These are phyloP conservation scores for Solanum bukasovii DNA, from an alignment of 257 asterid genomes.

Conservation along the genomic window DNA sequence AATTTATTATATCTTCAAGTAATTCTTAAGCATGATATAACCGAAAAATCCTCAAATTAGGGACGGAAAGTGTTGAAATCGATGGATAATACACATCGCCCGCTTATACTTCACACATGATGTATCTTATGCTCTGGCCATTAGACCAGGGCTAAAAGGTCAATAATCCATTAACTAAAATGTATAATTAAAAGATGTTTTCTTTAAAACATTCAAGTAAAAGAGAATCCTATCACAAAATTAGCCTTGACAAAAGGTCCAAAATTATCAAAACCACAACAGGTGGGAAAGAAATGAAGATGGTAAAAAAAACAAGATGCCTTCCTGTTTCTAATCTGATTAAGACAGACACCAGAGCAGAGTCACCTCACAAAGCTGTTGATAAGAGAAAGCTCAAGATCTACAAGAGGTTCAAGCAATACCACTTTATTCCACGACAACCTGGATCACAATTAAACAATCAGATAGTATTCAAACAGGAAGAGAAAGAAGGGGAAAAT, in stretches of 20 bases:
- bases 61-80: neutral
- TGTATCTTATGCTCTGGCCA: neutral
- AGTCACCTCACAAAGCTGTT: neutral
- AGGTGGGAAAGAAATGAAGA: neutral
- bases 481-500: neutral
- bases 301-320: neutral
- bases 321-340: neutral
- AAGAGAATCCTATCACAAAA: neutral
- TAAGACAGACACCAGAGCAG: neutral
- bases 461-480: neutral
- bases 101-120: too few relatives aligned
- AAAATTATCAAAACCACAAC: neutral
- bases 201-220: neutral
- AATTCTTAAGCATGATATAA: neutral
- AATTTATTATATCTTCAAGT: neutral
- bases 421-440: neutral
- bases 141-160: neutral
- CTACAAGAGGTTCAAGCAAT: neutral
- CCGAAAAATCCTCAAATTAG: neutral
- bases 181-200: neutral
- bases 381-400: neutral
- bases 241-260: neutral
- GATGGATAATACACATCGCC: too few relatives aligned
- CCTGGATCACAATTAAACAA: neutral
- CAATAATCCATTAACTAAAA: neutral